Evolutionary conservation across 495 filamentous ascomycete genomes (phyloP).

Genomic region (Thozetella sp.): DNA sequence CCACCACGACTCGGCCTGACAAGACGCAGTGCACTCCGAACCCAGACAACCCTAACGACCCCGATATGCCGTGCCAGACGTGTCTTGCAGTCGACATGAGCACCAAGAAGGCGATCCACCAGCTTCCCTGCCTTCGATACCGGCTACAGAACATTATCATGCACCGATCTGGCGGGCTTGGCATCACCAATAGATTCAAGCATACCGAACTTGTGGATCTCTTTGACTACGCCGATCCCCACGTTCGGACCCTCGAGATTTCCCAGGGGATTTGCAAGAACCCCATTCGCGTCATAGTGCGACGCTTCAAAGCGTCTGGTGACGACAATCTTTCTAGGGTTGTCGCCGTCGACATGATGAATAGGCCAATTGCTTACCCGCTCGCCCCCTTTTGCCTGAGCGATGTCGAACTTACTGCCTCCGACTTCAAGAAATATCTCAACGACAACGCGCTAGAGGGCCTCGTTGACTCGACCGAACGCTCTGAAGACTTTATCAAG

Average conservation of each 20-base stretch:
- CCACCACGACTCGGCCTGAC: no score
- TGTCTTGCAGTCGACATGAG: constrained; percentile 32
- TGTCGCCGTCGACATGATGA: constrained; percentile 20
- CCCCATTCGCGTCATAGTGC: constrained; percentile 31
- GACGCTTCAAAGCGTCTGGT: constrained; percentile 25
- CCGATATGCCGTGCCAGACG: constrained; percentile 29
- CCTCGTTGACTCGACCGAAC: constrained; percentile 10
- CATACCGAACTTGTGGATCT: constrained; percentile 38
- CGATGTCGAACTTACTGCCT: constrained; percentile 27
- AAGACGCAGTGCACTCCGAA: constrained; percentile 16
- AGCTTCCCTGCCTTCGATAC: constrained; percentile 36
- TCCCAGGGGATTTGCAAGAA: constrained; percentile 24
- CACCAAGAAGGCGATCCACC: constrained; percentile 46
- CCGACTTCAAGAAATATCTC: constrained; percentile 32
- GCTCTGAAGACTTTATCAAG: constrained; percentile 13
- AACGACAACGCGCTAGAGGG: constrained; percentile 18
- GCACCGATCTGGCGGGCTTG: constrained; percentile 37
- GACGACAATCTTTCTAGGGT: constrained; percentile 28
- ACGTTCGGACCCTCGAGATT: constrained; percentile 25
- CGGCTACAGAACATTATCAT: constrained; percentile 34
- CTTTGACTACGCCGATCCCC: constrained; percentile 19
- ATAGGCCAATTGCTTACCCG: constrained; percentile 9
- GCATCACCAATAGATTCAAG: constrained; percentile 36
- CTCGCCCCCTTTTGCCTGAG: constrained; percentile 35
- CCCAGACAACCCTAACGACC: constrained; percentile 23